Evolutionary conservation across 176 grass and related monocot species (phyloP).

Genomic region (Oryza longistaminata): DNA sequence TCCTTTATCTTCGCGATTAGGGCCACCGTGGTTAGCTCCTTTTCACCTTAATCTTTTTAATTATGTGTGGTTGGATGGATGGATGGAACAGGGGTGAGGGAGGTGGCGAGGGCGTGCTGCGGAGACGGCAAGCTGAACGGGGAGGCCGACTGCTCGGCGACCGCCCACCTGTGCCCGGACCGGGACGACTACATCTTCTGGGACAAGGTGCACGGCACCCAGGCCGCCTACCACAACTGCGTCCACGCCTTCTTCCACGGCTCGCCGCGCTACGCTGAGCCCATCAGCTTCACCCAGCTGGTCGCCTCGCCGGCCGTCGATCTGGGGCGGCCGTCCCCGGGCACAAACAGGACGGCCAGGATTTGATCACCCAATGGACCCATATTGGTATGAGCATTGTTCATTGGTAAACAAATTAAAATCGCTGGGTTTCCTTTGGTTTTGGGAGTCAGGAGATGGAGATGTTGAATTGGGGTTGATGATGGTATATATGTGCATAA

Average conservation of each 20-base stretch:
- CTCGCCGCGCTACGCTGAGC: background rate
- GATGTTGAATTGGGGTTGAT: background rate
- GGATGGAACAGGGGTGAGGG: constrained; percentile 25
- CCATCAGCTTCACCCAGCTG: constrained; percentile 23
- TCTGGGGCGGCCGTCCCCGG: background rate
- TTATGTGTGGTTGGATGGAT: too few species aligned
- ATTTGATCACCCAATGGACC: background rate
- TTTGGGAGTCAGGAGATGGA: background rate
- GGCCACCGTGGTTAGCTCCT: too few species aligned
- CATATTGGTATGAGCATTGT: background rate
- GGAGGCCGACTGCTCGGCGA: constrained; percentile 15
- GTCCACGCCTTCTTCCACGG: constrained; percentile 5
- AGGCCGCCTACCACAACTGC: constrained; percentile 22
- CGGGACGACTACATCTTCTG: constrained; percentile 46
- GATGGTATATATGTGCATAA: background rate
- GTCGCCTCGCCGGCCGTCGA: background rate
- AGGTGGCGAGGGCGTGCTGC: constrained; percentile 29
- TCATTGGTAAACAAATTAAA: background rate
- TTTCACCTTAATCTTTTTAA: too few species aligned
- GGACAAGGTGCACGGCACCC: constrained; percentile 46
- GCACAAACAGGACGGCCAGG: background rate
- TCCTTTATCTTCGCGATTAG: too few species aligned
- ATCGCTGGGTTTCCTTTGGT: background rate
- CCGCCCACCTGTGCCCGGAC: background rate
- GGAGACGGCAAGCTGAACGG: constrained; percentile 44